These are phyloP conservation scores for Parmelia sp. DNA, from an alignment of 495 filamentous ascomycete species.

Conservation along the genomic window DNA sequence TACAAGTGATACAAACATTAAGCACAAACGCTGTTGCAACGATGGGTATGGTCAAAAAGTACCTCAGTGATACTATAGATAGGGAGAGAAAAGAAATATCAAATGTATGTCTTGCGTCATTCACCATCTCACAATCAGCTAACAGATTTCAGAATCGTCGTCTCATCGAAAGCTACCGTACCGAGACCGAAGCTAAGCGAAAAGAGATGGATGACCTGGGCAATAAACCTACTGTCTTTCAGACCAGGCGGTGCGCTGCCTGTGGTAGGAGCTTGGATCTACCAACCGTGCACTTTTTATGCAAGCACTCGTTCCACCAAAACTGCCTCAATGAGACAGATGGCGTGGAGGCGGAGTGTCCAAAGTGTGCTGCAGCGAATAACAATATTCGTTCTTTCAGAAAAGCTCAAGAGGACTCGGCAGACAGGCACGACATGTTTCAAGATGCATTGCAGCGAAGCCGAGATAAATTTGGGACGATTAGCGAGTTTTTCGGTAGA, in stretches of 20 bases:
- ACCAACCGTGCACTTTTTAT: constrained; percentile 89
- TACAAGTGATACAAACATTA: constrained; percentile 93
- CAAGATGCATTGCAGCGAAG: constrained; percentile 69
- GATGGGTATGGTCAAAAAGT: constrained; percentile 94
- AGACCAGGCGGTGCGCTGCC: constrained; percentile 75
- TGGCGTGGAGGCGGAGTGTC: constrained; percentile 71
- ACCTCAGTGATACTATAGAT: constrained; percentile 81
- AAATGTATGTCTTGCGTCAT: constrained; percentile 36
- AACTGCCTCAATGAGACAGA: constrained; percentile 65
- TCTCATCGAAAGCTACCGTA: constrained; percentile 75
- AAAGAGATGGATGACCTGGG: constrained; percentile 69
- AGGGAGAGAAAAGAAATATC: constrained; percentile 80
- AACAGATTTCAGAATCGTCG: constrained; percentile 57
- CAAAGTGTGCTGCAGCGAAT: constrained; percentile 74
- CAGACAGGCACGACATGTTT: constrained; percentile 87
- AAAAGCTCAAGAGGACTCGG: constrained; percentile 78
- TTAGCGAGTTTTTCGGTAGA: constrained; percentile 90
- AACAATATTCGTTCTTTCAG: constrained; percentile 80
- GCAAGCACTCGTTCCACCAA: constrained; percentile 94
- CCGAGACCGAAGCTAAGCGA: constrained; percentile 73
- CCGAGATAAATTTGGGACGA: constrained; percentile 75
- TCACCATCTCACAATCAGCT: constrained; percentile 14
- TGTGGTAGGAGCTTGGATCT: constrained; percentile 72
- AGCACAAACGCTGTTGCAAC: constrained; percentile 81
- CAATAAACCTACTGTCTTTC: constrained; percentile 79